Percentiles rank a stretch among this genome's conserved stretches.
These are phyloP conservation scores for Globisporangium irregulare DNA, from an alignment of 352 stramenopile genomes.

Conservation along the genomic window DNA sequence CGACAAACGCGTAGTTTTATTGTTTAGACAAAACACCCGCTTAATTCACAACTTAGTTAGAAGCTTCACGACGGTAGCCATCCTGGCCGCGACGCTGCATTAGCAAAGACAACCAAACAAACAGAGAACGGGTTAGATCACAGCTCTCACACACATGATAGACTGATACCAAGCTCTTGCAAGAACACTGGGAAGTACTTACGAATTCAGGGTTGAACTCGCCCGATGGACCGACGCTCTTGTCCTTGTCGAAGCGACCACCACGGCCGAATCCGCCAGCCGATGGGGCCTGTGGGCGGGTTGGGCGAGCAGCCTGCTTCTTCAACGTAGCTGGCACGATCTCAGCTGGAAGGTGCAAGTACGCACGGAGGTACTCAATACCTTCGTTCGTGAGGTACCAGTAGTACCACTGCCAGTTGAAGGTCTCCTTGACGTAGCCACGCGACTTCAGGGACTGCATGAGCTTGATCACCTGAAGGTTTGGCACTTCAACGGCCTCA, in stretches of 20 bases:
- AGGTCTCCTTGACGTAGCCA: slow-evolving; percentile 98
- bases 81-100: slow-evolving; percentile 71
- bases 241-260: slow-evolving; percentile 88
- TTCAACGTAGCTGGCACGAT: slow-evolving; percentile 99
- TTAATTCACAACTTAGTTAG: slow-evolving; percentile 59
- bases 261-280: slow-evolving; percentile 70
- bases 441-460: slow-evolving; percentile 98
- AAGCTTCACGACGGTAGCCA: slow-evolving; percentile 84
- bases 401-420: slow-evolving; percentile 99
- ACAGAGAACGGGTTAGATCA: neutral
- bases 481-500: slow-evolving; percentile 97
- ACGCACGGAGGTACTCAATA: slow-evolving; percentile 98
- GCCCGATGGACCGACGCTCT: slow-evolving; percentile 83
- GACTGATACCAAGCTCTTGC: neutral
- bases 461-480: slow-evolving; percentile 98
- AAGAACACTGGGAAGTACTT: slow-evolving; percentile 24
- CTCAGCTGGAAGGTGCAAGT: slow-evolving; percentile 97
- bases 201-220: slow-evolving; percentile 90
- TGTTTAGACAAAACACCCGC: slow-evolving; percentile 51
- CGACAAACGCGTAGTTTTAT: slow-evolving; percentile 78
- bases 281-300: slow-evolving; percentile 73
- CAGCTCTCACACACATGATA: slow-evolving; percentile 1
- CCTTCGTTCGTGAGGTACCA: slow-evolving; percentile 99
- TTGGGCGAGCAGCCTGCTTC: slow-evolving; percentile 89
- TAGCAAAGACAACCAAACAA: slow-evolving; percentile 1